A percentile compares a stretch with the other conserved stretches of the same genome.
Evolutionary conservation across 768 basidiomycete genomes (phyloP).

Genomic region (Kwoniella europaea): DNA sequence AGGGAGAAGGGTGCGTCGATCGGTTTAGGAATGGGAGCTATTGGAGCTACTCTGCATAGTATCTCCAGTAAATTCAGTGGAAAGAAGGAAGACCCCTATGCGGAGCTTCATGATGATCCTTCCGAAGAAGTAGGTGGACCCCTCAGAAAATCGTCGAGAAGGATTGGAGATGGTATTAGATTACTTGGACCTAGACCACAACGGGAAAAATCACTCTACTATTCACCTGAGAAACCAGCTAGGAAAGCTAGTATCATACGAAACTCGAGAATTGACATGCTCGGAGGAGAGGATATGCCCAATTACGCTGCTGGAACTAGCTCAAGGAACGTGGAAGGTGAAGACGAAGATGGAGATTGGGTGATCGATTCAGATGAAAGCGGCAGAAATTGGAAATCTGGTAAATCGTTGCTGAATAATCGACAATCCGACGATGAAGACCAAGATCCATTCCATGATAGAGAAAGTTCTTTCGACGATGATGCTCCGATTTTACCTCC

Average conservation of each 20-base stretch:
- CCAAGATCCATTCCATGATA: slow-evolving; percentile 23
- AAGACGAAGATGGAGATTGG: slow-evolving; percentile 44
- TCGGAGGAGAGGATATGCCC: slow-evolving; percentile 54
- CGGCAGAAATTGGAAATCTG: slow-evolving; percentile 36
- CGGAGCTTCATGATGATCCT: slow-evolving; percentile 18
- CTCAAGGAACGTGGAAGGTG: slow-evolving; percentile 31
- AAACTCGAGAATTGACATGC: slow-evolving; percentile 52
- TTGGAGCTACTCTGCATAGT: slow-evolving; percentile 36
- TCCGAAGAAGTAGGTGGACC: slow-evolving; percentile 20
- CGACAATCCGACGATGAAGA: slow-evolving; percentile 13
- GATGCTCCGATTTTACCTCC: slow-evolving; percentile 55
- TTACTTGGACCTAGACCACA: slow-evolving; percentile 60
- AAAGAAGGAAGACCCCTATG: slow-evolving; percentile 25
- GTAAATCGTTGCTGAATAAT: slow-evolving; percentile 25
- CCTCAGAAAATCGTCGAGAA: slow-evolving; percentile 33
- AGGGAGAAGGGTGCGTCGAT: slow-evolving; percentile 28
- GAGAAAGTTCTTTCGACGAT: slow-evolving; percentile 26
- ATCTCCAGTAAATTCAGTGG: slow-evolving; percentile 25
- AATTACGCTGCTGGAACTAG: slow-evolving; percentile 6
- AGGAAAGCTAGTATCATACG: slow-evolving; percentile 40
- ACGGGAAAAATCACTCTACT: slow-evolving; percentile 41
- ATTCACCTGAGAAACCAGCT: slow-evolving; percentile 13
- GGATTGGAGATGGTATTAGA: slow-evolving; percentile 50
- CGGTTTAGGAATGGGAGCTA: slow-evolving; percentile 39
- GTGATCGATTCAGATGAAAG: slow-evolving; percentile 21